Conservation (phyloP, 306 rosid species). For the peach (Prunus persica) region Prunus_persica_NCBIv2 NC_034011.1:3486501-3487000, state of each 20-base stretch:
- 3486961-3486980: slow-evolving; percentile 46
- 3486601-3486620: slow-evolving; percentile 63
- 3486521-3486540: slow-evolving; percentile 44
- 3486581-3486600: slow-evolving; percentile 55
- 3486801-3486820: not conserved
- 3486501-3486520: slow-evolving; percentile 69
- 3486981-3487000: slow-evolving; percentile 71
- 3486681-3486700: slow-evolving; percentile 62
- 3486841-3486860: no score
- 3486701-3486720: slow-evolving; percentile 3
- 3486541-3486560: slow-evolving; percentile 50
- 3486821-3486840: not conserved
- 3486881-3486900: not conserved
- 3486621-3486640: slow-evolving; percentile 27
- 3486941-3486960: slow-evolving; percentile 48
- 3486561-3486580: slow-evolving; percentile 67
- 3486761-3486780: no score
- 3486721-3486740: not conserved
- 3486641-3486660: slow-evolving; percentile 37
- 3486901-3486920: slow-evolving; percentile 37
- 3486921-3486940: slow-evolving; percentile 32
- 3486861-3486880: not conserved
- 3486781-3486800: no score
- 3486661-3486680: slow-evolving; percentile 37
- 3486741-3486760: no score